Evolutionary conservation across 305 asterid genomes (phyloP).

Genomic region (Fraxinus velutina): DNA sequence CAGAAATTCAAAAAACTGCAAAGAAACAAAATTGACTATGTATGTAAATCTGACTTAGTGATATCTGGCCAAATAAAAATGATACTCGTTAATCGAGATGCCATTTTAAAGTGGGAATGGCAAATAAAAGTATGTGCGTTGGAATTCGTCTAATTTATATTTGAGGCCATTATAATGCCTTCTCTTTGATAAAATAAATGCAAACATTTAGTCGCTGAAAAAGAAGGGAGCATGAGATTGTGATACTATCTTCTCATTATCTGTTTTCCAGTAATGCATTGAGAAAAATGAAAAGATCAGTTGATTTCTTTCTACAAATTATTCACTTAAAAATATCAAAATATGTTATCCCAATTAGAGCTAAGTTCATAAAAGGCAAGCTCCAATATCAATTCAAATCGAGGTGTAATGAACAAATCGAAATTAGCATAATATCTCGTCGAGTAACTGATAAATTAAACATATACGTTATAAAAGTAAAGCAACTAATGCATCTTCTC

Average conservation of each 20-base stretch:
- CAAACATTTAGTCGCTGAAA: not conserved
- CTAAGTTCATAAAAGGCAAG: not conserved
- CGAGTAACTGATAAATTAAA: not conserved
- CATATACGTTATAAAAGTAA: not conserved
- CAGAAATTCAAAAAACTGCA: constrained; percentile 15
- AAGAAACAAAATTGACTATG: constrained; percentile 14
- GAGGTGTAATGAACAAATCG: not conserved
- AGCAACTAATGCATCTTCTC: not conserved
- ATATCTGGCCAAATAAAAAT: constrained; percentile 17
- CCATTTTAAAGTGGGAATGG: not conserved
- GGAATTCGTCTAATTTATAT: not conserved
- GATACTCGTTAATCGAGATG: not conserved
- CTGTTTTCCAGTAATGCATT: not conserved
- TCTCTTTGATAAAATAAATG: not conserved
- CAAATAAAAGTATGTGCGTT: not conserved
- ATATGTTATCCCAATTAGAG: not conserved
- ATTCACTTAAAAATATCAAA: not conserved
- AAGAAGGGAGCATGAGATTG: not conserved
- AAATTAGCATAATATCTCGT: not conserved
- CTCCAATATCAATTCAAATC: not conserved
- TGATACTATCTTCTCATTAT: not conserved
- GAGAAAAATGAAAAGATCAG: not conserved
- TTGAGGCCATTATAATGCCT: not conserved
- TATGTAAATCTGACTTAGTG: constrained; percentile 13
- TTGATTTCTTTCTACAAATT: not conserved